Evolutionary conservation across 495 filamentous ascomycete species (phyloP), one percentile per base, ranked within the genome.

Genomic region (Aspergillus kassunensis): DNA sequence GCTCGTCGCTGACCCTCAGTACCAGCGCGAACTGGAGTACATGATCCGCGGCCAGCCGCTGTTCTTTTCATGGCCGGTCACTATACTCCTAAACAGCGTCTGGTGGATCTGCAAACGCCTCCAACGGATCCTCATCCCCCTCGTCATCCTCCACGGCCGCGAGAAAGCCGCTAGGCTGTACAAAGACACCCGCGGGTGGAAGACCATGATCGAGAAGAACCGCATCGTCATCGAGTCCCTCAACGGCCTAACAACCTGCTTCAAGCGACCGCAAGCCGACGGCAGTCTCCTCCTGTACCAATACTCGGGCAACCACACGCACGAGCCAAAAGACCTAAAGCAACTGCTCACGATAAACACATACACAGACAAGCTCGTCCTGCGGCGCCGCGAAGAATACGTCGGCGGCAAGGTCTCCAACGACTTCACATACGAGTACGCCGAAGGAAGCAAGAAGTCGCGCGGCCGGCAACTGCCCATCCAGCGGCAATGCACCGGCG

Each of bases 1-100:
- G 12, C 53, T 77, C n/a, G 67, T 80, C 19, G 80, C 79, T 6
- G 80, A 83, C 60, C 71, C 74, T 1, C 79, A 82, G 50, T 81
- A 76, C 54, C 80, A 83, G 53, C 64, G 80, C 40, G 80, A 83
- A 45, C 61, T 83, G 41, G 64, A 79, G 15, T 77, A 73, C 51
- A 68, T 75, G 41, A 55, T 74, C 3, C 51, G 60, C 24, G 42
- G 48, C 2, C 62, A 64, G 20, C 66, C 67, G 16, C 47, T 29
- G 25, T 69, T 43, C 24, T 74, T 23, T 65, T 67, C 30, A 63
- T 66, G 37, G 21, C 72, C 76, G 3, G 44, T 44, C 4, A 63
- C 65, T 1, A 54, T 69, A 33, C 7, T 68, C 0, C 55, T 82
- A 6, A 80, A 75, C 45, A 57, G 62, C 25, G 33, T 80, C n/a